These are phyloP conservation scores for Fonsecaea monophora DNA, from an alignment of 2,329 filamentous ascomycete genomes.

Conservation along the genomic window DNA sequence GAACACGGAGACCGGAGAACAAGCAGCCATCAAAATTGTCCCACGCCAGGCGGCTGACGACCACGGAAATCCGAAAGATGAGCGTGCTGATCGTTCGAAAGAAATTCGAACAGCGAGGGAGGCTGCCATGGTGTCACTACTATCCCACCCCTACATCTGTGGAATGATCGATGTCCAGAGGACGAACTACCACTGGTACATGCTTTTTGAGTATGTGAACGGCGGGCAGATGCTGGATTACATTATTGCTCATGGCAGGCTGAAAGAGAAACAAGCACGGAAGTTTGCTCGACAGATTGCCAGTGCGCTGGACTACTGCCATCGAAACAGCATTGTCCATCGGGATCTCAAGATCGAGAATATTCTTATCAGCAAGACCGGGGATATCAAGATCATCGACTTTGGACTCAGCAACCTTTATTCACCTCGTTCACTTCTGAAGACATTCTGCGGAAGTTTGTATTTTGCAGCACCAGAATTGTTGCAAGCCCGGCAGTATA, in stretches of 20 bases:
- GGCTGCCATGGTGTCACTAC: constrained; percentile 91
- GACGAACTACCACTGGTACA: constrained; percentile 99
- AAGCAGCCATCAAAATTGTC: constrained; percentile 98
- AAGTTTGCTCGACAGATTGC: constrained; percentile 98
- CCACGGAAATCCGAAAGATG: constrained; percentile 72
- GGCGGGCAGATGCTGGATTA: constrained; percentile 99
- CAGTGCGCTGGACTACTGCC: constrained; percentile 94
- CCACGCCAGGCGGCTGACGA: constrained; percentile 89
- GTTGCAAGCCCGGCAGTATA: constrained; percentile 91
- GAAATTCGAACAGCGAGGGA: constrained; percentile 94
- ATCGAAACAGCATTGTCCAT: constrained; percentile 97
- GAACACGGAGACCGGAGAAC: constrained; percentile 86
- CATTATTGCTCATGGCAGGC: constrained; percentile 95
- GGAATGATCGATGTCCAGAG: constrained; percentile 93
- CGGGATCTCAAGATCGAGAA: constrained; percentile 98
- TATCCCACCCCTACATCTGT: constrained; percentile 95
- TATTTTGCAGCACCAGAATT: constrained; percentile 98
- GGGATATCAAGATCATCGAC: constrained; percentile 99
- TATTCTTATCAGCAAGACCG: constrained; percentile 97
- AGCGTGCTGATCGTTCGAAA: constrained; percentile 93
- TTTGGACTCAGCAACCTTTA: constrained; percentile 98
- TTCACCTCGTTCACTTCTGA: constrained; percentile 80
- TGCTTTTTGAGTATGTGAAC: constrained; percentile 99
- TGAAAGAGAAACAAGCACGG: constrained; percentile 97
- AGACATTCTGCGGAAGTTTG: constrained; percentile 96